Base-by-base conservation (phyloP, 768 basidiomycete species). In the Vararia minispora region DNA sequence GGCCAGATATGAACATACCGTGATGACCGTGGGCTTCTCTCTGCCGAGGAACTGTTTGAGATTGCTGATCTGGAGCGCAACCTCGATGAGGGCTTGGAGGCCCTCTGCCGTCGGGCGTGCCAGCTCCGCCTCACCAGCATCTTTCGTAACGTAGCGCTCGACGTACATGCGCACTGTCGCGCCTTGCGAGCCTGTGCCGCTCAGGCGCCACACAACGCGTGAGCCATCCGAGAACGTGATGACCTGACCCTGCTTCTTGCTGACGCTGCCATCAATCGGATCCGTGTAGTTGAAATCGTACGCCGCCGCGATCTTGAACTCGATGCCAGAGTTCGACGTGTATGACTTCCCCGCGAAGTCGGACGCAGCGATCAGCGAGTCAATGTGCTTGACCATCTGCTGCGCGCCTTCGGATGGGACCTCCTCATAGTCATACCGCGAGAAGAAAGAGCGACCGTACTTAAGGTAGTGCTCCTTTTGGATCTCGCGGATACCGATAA, bases 401-500 rank as follows among this genome's bases (percentile, higher is more conserved):
- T 86, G 75, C 31, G 95, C 95, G 23, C 85, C 88, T 26, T 84
- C 85, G 0, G 91, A 89, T 2, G 87, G 71, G 32, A 95, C 89
- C 58, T 98, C 95, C 58, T 99, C 95, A 65, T 99, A 99, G 63
- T 99, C 95, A 61, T 99, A 98, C 45, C 92, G 83, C 51, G 86
- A 92, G 73, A 99, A 99, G 78, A 95, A 98, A 33, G 82, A 90
- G 43, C 95, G 88, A 30, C 95, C 95, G 60, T 99, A 98, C 52
- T 72, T 79, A 45, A 72, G 69, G 64, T 97, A 99, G 68, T 92
- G 90, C 52, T 72, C 74, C 49, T 76, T 68, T 16, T 94, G 74
- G 44, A 99, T 64, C 54, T 97, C 91, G 44, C 90, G 92, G 63
- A 99, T 95, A 9, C 87, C 86, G 35, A 84, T 65, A 20, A 87